Evolutionary conservation across 805 yeast genomes (phyloP), one percentile per base, ranked within the genome.

Genomic region (Metschnikowia hibisci): DNA sequence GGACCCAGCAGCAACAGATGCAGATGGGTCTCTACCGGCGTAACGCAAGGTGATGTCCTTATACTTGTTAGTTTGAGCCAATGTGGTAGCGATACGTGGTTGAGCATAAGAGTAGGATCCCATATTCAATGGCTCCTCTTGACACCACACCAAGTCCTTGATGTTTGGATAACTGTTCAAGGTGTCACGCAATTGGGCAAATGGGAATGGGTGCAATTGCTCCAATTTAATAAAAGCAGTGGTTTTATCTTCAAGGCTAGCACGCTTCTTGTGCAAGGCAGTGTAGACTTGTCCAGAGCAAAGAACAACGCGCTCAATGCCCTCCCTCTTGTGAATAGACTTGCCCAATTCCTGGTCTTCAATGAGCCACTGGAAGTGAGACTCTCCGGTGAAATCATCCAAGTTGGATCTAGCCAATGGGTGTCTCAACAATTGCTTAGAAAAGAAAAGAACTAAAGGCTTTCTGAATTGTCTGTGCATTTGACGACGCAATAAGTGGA

Each of bases 141-240:
- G 99, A 71, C 95, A 85, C 91, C 90, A 93, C 37, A 90, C 95
- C 54, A 93, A 72, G 65, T 93, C 99, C 66, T 85, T 82, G 50
- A 84, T 64, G 65, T 81, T 81, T 60, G 95, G 88, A 76, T 84
- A 93, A 37, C 81, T 64, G 69, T 85, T 74, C 57, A 93, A 71
- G 22, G 87, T 72, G 55, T 91, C 97, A 63, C 87, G 84, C 58
- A 93, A 71, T 74, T 87, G 96, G 44, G 93, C 90, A 71, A 74
- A 93, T 69, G 99, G 99, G 97, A 93, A 93, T 68, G 99, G 99
- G 64, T 93, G 97, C 60, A 90, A 64, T 76, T 93, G 98, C 73
- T 93, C 99, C 57, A 93, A 61, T 71, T 82, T 87, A 60, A 90
- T 67, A 66, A 93, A 74, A 3, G 98, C 96, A 46, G 97, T 88